Conservation (phyloP, 768 basidiomycete species). For the Suillus bovinus region DNA sequence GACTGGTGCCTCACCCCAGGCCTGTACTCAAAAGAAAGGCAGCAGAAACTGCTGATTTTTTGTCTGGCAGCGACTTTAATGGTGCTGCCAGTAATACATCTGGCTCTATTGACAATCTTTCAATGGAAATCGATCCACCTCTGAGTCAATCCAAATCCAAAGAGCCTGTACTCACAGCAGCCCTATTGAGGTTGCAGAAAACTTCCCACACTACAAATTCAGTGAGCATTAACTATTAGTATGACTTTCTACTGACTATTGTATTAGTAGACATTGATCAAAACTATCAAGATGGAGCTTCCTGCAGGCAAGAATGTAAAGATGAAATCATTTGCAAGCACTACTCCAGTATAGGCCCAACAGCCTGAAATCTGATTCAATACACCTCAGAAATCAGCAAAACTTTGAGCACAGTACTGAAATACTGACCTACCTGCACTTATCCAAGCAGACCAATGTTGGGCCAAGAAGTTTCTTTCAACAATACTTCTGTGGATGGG, state of each 20-base stretch:
- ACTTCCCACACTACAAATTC: neutral
- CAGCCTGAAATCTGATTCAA: neutral
- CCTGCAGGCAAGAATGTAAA: neutral
- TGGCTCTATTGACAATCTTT: neutral
- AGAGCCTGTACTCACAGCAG: no score
- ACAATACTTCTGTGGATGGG: neutral
- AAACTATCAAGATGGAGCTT: neutral
- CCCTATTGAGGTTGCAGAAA: no score
- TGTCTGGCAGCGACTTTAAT: neutral
- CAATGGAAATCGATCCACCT: neutral
- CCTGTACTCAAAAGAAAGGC: neutral
- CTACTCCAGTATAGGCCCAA: neutral
- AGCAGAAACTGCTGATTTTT: neutral
- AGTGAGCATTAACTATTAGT: neutral
- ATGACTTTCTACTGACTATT: neutral
- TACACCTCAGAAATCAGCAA: neutral
- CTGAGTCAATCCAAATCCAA: neutral
- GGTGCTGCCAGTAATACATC: no score
- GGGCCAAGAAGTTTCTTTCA: neutral
- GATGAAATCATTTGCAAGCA: neutral
- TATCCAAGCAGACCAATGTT: neutral
- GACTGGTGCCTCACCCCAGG: neutral
- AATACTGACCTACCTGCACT: neutral
- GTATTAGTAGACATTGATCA: neutral
- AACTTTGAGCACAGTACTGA: neutral